Base-by-base conservation (phyloP, 306 rosid species). In the Glycine latifolia region DNA sequence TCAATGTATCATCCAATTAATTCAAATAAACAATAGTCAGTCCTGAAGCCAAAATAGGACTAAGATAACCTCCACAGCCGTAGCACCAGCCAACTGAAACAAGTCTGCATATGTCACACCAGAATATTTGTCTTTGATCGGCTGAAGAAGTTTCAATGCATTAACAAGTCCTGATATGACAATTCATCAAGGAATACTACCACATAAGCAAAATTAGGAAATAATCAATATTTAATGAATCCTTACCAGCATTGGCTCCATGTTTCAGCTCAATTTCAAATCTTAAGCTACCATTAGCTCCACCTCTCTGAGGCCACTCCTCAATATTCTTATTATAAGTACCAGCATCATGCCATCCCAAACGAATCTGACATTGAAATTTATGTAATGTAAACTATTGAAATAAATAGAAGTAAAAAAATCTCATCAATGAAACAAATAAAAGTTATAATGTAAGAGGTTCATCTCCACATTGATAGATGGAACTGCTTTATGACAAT, bases 331-430 rank as follows among this genome's bases (percentile, higher is more conserved):
- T 93, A 86, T 92, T 89, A 71, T 89, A 96, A 59, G 99, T 93
- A 77, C 98, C 97, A 85, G 99, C 89, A 89, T 96, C 98, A 78
- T 96, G 99, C 99, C 99, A 96, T 70, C 98, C 99, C 85, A 96
- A 71, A 71, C 97, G 98, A 81, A 96, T 88, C 99, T 96, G 70
- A 63, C 66, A 77, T 53, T 43, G 50, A 71, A 78, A n/a, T 55
- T n/a, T 15, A 77, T 6, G 35, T 67, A 37, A 73, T 7, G 20
- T 13, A 13, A 6, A 50, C 41, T 17, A 46, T 70, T 47, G 73
- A 77, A 68, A 43, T 43, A 43, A 41, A 4, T 4, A 41, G 5
- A 39, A 26, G 31, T 8, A 46, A 72, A 78, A 4, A 35, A 9
- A 3, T 10, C 65, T 15, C 31, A 67, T 35, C 14, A 53, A 4